These are phyloP conservation scores for Pestalotiopsis sp. DNA, from an alignment of 2,329 filamentous ascomycete genomes.

Conservation along the genomic window DNA sequence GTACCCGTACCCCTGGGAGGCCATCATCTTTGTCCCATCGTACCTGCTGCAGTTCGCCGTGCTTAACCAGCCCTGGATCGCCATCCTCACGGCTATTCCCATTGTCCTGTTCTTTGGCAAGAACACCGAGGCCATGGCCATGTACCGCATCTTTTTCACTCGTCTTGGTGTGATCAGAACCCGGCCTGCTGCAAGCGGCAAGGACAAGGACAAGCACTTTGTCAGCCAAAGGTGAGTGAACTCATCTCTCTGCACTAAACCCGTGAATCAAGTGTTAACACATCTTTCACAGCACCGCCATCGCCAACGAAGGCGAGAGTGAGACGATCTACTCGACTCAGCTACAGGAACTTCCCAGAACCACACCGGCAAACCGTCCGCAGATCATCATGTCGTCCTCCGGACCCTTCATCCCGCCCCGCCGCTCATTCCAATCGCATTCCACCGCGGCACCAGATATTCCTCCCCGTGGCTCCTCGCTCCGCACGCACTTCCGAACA, in stretches of 20 bases:
- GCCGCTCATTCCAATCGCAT: not conserved
- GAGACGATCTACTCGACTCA: not conserved
- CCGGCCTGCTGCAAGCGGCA: not conserved
- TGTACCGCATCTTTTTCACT: conserved; percentile 41
- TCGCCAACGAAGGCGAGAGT: not conserved
- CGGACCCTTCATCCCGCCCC: conserved; percentile 14
- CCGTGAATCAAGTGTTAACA: not conserved
- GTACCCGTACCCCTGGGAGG: conserved; percentile 45
- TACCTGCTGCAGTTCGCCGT: conserved; percentile 39
- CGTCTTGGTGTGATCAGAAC: conserved; percentile 16
- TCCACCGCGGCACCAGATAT: conserved; percentile 17
- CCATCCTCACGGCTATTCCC: conserved; percentile 48
- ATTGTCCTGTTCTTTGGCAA: conserved; percentile 60
- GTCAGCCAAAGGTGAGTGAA: not conserved
- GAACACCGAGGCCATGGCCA: conserved; percentile 55
- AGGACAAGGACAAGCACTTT: not conserved
- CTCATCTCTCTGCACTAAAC: not conserved
- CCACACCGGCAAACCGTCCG: not conserved
- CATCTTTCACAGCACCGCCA: not conserved
- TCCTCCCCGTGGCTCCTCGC: conserved; percentile 24
- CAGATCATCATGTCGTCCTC: conserved; percentile 4
- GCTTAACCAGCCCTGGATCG: conserved; percentile 52
- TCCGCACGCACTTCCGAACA: conserved; percentile 1
- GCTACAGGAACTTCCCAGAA: not conserved
- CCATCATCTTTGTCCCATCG: conserved; percentile 49